Evolutionary conservation across 352 stramenopile species (phyloP).

Genomic region (Phytophthora multivora): DNA sequence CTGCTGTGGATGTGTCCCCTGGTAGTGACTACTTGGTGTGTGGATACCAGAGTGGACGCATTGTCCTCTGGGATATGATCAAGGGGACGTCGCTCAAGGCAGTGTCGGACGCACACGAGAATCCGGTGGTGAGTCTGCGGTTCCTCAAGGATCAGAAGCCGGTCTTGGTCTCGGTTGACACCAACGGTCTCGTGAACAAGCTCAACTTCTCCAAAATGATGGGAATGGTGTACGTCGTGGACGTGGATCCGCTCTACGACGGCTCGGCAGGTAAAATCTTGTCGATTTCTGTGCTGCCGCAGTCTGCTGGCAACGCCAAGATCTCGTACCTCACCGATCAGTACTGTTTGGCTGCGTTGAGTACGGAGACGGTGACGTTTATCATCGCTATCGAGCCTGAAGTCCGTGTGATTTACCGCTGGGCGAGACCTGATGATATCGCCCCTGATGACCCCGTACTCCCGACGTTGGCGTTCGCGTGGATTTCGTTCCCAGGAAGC

Average conservation of each 20-base stretch:
- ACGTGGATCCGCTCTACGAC: constrained; percentile 95
- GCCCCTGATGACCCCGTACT: constrained; percentile 76
- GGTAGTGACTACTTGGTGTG: constrained; percentile 92
- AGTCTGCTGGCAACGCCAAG: constrained; percentile 83
- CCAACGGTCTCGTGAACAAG: constrained; percentile 94
- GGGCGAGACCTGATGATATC: constrained; percentile 85
- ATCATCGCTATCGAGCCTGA: constrained; percentile 95
- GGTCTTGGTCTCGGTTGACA: constrained; percentile 83
- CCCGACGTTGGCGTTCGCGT: constrained; percentile 94
- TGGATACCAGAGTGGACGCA: constrained; percentile 92
- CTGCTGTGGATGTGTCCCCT: constrained; percentile 87
- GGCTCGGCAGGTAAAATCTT: constrained; percentile 91
- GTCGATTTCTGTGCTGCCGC: constrained; percentile 78
- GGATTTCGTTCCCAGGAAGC: constrained; percentile 90
- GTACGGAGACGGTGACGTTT: constrained; percentile 94
- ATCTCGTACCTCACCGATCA: constrained; percentile 86
- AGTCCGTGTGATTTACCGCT: constrained; percentile 94
- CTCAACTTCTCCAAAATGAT: constrained; percentile 95
- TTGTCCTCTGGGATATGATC: constrained; percentile 98
- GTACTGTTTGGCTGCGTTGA: constrained; percentile 82
- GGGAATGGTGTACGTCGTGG: constrained; percentile 93
- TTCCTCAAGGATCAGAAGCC: constrained; percentile 90
- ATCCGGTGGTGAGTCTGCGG: constrained; percentile 83
- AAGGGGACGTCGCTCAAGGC: constrained; percentile 92
- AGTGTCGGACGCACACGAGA: constrained; percentile 90